Base-by-base conservation (phyloP, 805 yeast genomes). In the Candida railenensis region DNA sequence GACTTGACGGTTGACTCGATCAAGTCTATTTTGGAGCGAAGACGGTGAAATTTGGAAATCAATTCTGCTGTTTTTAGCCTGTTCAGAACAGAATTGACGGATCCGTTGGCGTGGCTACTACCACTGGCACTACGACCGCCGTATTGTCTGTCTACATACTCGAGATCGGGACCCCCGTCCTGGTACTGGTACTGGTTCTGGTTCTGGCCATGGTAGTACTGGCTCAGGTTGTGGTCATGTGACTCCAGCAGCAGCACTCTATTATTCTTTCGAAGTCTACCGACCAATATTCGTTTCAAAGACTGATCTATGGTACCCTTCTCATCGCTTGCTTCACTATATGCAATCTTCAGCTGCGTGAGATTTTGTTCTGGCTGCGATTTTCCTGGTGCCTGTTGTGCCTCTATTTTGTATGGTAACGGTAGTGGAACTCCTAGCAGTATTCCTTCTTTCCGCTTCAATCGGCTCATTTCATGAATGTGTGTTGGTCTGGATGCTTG, bases 391-490 rank as follows among this genome's bases (percentile, higher is more conserved):
- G 18, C 19, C 33, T 21, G 36, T 19, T n/a, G 40, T 8, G 25
- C 34, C 14, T 44, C 33, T 11, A 36, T 34, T 36, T 34, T 39
- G 36, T 38, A 44, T 21, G 42, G 42, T 28, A 37, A 32, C 5
- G 42, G 43, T 36, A 44, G 28, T n/a, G 43, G 42, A 12, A 22
- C 32, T 4, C 43, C 46, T 9, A 43, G 36, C 46, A 30, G 37
- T 15, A 28, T 37, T 11, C 32, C 39, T 3, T 42, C 45, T 20
- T 34, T 41, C 28, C 28, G 32, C 37, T 22, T 28, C 9, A 28
- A 14, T 9, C 34, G 22, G 20, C 15, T 40, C 43, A 30, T 28
- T 40, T 9, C 39, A 36, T 20, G 39, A 36, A 12, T 25, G 30
- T 25, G 30, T n/a, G n/a, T n/a, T 14, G 14, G 33, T 11, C 14